phyloP scores from a whole-genome alignment of 768 basidiomycete genomes.

The Tricholoma terreum region DNA sequence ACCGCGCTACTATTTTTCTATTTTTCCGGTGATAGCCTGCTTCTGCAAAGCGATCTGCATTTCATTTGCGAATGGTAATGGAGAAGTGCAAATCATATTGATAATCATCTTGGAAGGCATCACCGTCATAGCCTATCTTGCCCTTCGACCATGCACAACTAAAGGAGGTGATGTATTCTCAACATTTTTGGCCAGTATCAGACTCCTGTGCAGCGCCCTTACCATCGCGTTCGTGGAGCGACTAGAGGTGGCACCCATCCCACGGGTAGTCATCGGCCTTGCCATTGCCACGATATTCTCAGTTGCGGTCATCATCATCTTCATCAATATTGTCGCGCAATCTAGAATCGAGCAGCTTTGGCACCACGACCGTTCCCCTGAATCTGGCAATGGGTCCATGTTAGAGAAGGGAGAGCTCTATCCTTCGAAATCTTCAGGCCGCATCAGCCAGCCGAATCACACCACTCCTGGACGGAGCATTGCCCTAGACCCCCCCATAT shows the following conservation, averaged over 20 bases:
- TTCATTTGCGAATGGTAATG: slow-evolving; percentile 57
- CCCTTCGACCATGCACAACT: slow-evolving; percentile 62
- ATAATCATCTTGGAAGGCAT: slow-evolving; percentile 64
- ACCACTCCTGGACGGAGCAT: slow-evolving; percentile 51
- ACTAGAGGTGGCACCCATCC: slow-evolving; percentile 66
- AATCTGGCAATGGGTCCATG: slow-evolving; percentile 31
- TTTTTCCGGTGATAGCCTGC: slow-evolving; percentile 51
- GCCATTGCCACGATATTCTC: slow-evolving; percentile 71
- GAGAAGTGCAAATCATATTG: slow-evolving; percentile 65
- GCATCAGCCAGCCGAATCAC: slow-evolving; percentile 40
- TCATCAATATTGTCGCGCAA: slow-evolving; percentile 63
- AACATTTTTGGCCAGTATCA: slow-evolving; percentile 61
- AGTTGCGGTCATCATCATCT: slow-evolving; percentile 63
- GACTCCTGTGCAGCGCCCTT: slow-evolving; percentile 67
- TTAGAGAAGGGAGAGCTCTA: slow-evolving; percentile 34
- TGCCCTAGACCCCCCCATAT: slow-evolving; percentile 37
- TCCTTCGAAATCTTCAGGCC: slow-evolving; percentile 10
- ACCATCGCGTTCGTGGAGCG: slow-evolving; percentile 75
- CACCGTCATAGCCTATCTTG: slow-evolving; percentile 50
- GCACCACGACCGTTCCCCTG: slow-evolving; percentile 13
- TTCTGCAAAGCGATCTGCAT: slow-evolving; percentile 73
- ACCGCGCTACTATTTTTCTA: slow-evolving; percentile 66
- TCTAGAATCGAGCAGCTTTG: slow-evolving; percentile 33
- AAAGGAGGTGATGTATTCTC: slow-evolving; percentile 69
- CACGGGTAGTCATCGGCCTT: slow-evolving; percentile 77